phyloP scores from a whole-genome alignment of 176 grass and related monocot genomes.

The Rhipidocladum racemiflorum region DNA sequence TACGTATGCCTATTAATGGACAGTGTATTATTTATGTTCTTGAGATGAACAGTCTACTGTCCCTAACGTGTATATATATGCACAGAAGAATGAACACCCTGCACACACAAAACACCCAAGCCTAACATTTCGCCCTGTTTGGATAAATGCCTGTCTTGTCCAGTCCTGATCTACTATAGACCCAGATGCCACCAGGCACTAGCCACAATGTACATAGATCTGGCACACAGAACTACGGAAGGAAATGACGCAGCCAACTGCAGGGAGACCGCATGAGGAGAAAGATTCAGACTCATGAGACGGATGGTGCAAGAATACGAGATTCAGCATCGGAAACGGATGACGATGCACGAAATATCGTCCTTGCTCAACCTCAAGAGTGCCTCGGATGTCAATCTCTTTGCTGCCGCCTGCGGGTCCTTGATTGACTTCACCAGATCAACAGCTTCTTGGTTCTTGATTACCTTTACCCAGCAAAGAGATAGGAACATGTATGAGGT shows the following conservation, averaged over 20 bases:
- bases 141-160: not conserved
- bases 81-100: conserved; percentile 16
- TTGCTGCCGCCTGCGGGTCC: conserved; percentile 76
- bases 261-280: not conserved
- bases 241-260: not conserved
- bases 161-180: not conserved
- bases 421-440: conserved; percentile 70
- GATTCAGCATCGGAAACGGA: conserved; percentile 65
- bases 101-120: not conserved
- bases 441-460: conserved; percentile 80
- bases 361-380: conserved; percentile 71
- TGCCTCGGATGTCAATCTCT: conserved; percentile 61
- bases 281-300: not conserved
- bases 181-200: conserved; percentile 24
- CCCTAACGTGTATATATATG: conserved; percentile 31
- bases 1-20: not conserved
- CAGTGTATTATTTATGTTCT: conserved; percentile 1
- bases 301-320: not conserved
- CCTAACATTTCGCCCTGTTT: not conserved
- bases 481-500: not conserved
- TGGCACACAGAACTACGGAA: not conserved
- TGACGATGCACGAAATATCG: conserved; percentile 82
- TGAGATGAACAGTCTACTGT: not conserved
- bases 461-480: conserved; percentile 50
- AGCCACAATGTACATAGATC: conserved; percentile 11